Conservation (phyloP, 2,329 filamentous ascomycete species). For the Chaetomium olivaceum region DNA sequence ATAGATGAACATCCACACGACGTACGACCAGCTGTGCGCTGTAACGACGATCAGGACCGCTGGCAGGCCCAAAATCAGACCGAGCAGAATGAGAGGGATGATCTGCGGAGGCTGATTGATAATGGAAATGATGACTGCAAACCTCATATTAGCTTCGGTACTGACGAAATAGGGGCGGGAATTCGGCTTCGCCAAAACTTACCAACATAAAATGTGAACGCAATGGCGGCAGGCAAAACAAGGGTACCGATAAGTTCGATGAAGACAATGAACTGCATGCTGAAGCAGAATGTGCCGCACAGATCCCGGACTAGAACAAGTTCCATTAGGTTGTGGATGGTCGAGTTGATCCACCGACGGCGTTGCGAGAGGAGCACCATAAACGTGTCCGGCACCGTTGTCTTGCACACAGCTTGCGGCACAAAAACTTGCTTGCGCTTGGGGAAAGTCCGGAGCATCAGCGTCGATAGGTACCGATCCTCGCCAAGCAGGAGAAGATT, state of each 20-base stretch:
- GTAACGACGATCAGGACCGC: conserved; percentile 90
- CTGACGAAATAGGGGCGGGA: background rate
- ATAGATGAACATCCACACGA: conserved; percentile 97
- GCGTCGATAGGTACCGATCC: conserved; percentile 91
- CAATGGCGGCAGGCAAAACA: conserved; percentile 92
- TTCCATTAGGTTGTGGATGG: conserved; percentile 98
- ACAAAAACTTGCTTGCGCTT: conserved; percentile 99
- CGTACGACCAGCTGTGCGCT: conserved; percentile 87
- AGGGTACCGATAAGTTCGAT: conserved; percentile 93
- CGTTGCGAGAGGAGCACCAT: conserved; percentile 90
- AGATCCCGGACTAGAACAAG: conserved; percentile 92
- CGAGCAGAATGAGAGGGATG: conserved; percentile 87
- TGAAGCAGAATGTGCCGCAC: conserved; percentile 99
- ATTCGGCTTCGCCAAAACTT: conserved; percentile 45
- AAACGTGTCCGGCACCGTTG: conserved; percentile 90
- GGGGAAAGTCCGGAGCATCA: conserved; percentile 98
- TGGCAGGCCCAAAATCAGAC: conserved; percentile 88
- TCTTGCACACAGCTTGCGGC: conserved; percentile 98
- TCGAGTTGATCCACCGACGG: conserved; percentile 98
- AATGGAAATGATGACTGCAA: conserved; percentile 79
- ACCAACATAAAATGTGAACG: conserved; percentile 95
- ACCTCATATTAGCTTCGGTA: conserved; percentile 1
- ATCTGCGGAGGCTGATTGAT: conserved; percentile 73
- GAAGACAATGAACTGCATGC: conserved; percentile 98
- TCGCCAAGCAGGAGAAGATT: conserved; percentile 88